A percentile compares a stretch with the other conserved stretches of the same genome.
Conservation (phyloP, 163 green algal genomes). For the Smithsoniella earleae region DNA sequence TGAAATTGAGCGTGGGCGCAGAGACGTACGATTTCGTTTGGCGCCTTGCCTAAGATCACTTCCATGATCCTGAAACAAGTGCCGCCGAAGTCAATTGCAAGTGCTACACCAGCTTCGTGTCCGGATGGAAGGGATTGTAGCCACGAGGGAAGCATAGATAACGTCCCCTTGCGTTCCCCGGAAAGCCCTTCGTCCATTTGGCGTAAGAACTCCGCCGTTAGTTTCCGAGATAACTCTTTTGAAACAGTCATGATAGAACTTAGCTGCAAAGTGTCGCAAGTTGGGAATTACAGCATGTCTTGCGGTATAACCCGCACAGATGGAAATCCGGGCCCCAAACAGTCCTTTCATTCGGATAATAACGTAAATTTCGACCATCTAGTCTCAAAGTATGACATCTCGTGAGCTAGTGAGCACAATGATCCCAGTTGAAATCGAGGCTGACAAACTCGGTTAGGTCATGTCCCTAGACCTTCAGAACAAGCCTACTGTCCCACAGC, state of each 20-base stretch:
- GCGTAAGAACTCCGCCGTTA: background rate
- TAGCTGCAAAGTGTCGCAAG: background rate
- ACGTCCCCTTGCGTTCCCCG: background rate
- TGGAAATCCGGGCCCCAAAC: too few relatives aligned
- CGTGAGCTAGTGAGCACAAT: too few relatives aligned
- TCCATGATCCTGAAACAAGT: constrained; percentile 23
- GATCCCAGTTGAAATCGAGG: background rate
- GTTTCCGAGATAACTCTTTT: background rate
- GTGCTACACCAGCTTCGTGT: background rate
- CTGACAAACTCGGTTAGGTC: background rate
- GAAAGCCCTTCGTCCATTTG: constrained; percentile 9
- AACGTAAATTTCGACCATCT: too few relatives aligned
- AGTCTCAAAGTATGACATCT: too few relatives aligned
- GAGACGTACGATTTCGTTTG: background rate
- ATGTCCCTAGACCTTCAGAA: background rate
- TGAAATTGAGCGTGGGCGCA: background rate
- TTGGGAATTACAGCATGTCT: background rate
- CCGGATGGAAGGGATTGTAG: constrained; percentile 23
- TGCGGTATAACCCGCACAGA: too few relatives aligned
- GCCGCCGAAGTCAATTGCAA: constrained; percentile 21
- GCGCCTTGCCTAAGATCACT: background rate
- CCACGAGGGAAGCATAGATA: constrained; percentile 16
- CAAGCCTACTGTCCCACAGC: background rate
- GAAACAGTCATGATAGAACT: background rate
- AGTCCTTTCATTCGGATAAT: too few relatives aligned